These are phyloP conservation scores for Cymbopogon flexuosus DNA, from an alignment of 202 grass and related monocot species.

Conservation along the genomic window DNA sequence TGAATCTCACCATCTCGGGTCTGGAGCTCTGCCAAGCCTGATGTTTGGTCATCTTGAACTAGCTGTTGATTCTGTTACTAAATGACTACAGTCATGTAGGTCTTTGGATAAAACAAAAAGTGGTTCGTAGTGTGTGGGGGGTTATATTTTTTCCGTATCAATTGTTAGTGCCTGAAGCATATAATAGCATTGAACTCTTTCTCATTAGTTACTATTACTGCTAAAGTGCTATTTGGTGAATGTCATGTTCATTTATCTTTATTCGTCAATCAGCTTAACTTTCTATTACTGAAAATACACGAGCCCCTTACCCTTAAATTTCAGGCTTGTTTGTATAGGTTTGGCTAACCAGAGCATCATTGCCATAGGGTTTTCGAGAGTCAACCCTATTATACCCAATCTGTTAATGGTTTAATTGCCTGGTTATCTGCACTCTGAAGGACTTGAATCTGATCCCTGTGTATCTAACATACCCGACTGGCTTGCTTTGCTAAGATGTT, in stretches of 20 bases:
- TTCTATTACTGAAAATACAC: not conserved
- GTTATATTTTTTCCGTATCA: not conserved
- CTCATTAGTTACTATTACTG: slow-evolving; percentile 1
- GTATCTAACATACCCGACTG: not conserved
- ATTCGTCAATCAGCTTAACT: not conserved
- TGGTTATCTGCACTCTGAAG: not conserved
- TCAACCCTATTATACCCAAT: not conserved
- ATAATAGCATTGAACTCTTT: not conserved
- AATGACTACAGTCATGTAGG: not conserved
- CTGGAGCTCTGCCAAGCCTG: not conserved
- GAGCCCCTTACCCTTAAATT: not conserved
- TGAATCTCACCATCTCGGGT: not conserved
- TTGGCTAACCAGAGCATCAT: too few species aligned
- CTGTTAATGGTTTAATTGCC: not conserved
- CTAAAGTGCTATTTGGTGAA: not conserved
- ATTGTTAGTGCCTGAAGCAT: not conserved
- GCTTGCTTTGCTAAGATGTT: not conserved
- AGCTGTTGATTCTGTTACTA: not conserved
- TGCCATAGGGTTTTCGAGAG: too few species aligned
- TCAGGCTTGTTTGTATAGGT: not conserved
- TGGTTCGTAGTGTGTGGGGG: not conserved
- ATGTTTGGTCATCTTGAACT: not conserved
- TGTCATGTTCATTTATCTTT: not conserved
- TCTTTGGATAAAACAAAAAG: slow-evolving; percentile 12
- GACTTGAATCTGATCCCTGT: not conserved